Percentiles rank a stretch among this genome's conserved stretches.
Evolutionary conservation across 192 early-diverging fungal genomes (phyloP).

Genomic region (Podochytrium sp.): DNA sequence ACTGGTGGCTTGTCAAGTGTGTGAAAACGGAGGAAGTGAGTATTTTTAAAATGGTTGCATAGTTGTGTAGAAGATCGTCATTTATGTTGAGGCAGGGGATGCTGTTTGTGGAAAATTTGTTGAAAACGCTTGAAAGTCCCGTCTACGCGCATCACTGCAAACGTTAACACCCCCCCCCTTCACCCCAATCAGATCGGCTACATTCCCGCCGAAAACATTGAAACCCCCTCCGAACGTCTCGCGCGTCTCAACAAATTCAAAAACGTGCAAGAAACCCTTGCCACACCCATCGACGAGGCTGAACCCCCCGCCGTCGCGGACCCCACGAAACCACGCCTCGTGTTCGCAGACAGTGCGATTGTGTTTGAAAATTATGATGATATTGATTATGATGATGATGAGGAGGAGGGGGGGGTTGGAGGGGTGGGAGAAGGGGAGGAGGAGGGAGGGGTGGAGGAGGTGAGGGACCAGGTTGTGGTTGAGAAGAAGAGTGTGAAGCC

Average conservation of each 20-base stretch:
- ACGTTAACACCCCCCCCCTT: not conserved
- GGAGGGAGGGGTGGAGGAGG: not conserved
- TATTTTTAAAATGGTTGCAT: not conserved
- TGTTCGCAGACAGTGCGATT: constrained; percentile 39
- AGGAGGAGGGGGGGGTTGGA: constrained; percentile 42
- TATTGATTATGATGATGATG: constrained; percentile 46
- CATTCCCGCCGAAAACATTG: constrained; percentile 88
- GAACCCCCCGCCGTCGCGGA: constrained; percentile 26
- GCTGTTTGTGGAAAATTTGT: not conserved
- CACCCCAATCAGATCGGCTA: constrained; percentile 71
- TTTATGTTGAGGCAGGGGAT: not conserved
- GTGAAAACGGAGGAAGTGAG: constrained; percentile 66
- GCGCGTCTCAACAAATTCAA: constrained; percentile 76
- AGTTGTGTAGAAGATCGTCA: not conserved
- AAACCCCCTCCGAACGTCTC: constrained; percentile 80
- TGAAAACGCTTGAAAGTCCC: not conserved
- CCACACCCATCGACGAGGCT: not conserved
- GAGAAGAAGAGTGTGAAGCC: not conserved
- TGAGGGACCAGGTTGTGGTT: not conserved
- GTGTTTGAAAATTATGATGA: constrained; percentile 48
- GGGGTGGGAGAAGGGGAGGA: not conserved
- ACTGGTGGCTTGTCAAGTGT: constrained; percentile 74
- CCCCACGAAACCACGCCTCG: constrained; percentile 32
- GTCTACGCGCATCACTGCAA: not conserved
- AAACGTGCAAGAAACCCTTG: constrained; percentile 60